Percentiles rank a stretch among this genome's conserved stretches.
Evolutionary conservation across 2,329 filamentous ascomycete species (phyloP).

Genomic region (Lachnellula occidentalis): DNA sequence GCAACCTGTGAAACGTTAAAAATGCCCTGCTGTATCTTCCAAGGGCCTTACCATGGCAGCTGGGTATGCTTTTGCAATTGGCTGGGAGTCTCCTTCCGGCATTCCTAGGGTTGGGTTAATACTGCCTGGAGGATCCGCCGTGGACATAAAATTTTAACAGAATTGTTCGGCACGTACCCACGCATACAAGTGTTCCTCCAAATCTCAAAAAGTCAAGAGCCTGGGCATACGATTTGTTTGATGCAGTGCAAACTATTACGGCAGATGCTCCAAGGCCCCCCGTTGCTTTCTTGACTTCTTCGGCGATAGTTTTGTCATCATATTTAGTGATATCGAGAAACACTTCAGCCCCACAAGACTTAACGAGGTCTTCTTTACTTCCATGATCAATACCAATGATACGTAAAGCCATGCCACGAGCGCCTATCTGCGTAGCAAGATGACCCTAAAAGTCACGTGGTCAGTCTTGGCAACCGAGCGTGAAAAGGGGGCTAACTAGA

Average conservation of each 20-base stretch:
- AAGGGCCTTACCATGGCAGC: slow-evolving; percentile 25
- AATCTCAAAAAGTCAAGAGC: slow-evolving; percentile 42
- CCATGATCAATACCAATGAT: slow-evolving; percentile 62
- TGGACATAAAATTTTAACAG: neutral
- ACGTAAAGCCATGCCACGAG: slow-evolving; percentile 54
- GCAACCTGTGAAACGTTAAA: slow-evolving; percentile 25
- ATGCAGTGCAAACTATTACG: slow-evolving; percentile 51
- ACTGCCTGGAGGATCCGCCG: neutral
- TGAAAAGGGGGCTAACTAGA: slow-evolving; percentile 31
- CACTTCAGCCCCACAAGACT: slow-evolving; percentile 57
- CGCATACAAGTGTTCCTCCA: slow-evolving; percentile 45
- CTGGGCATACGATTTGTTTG: slow-evolving; percentile 46
- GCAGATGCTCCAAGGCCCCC: slow-evolving; percentile 53
- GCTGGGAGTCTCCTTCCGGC: slow-evolving; percentile 39
- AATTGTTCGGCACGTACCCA: slow-evolving; percentile 31
- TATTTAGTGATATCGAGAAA: slow-evolving; percentile 57
- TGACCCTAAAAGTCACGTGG: slow-evolving; percentile 41
- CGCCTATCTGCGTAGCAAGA: slow-evolving; percentile 55
- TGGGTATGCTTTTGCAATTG: slow-evolving; percentile 42
- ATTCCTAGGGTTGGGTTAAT: slow-evolving; percentile 23
- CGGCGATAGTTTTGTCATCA: slow-evolving; percentile 43
- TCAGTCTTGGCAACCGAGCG: slow-evolving; percentile 9
- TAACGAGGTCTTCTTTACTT: slow-evolving; percentile 53
- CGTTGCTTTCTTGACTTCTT: slow-evolving; percentile 51
- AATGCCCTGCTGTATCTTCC: neutral